Percentiles rank a stretch among this genome's conserved stretches.
Evolutionary conservation across 306 rosid genomes (phyloP).

Genomic region (Vicia sativa): DNA sequence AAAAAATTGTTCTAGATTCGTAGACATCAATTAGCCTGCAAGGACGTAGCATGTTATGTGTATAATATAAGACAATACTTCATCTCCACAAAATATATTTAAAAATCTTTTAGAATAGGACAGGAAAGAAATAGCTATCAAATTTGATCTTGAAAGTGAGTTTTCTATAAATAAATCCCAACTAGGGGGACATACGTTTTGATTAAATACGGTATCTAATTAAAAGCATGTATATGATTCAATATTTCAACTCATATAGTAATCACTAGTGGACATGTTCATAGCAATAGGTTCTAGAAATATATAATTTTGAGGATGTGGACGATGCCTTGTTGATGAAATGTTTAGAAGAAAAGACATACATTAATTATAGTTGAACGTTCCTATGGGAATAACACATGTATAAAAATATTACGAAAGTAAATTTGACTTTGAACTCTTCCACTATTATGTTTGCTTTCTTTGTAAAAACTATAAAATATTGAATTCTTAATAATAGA

Average conservation of each 20-base stretch:
- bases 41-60: conserved; percentile 29
- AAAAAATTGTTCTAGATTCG: conserved; percentile 17
- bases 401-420: conserved; percentile 23
- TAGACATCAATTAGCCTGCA: conserved; percentile 9
- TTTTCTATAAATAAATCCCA: conserved; percentile 51
- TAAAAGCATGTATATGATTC: conserved; percentile 39
- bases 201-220: conserved; percentile 31
- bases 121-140: conserved; percentile 42
- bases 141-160: conserved; percentile 38
- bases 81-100: conserved; percentile 32
- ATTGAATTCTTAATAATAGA: no score
- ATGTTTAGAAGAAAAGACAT: conserved; percentile 22
- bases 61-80: conserved; percentile 17
- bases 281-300: conserved; percentile 19
- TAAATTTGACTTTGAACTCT: conserved; percentile 40
- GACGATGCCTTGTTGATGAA: conserved; percentile 45
- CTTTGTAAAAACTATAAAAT: no score
- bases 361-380: conserved; percentile 18
- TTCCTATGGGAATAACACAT: conserved; percentile 32
- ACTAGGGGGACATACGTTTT: conserved; percentile 48
- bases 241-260: conserved; percentile 29
- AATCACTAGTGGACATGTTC: conserved; percentile 42
- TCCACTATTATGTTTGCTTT: neutral
- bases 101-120: conserved; percentile 41
- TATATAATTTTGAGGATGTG: conserved; percentile 40